These are phyloP conservation scores for Mimosa pudica DNA, from an alignment of 306 rosid genomes.

Conservation along the genomic window DNA sequence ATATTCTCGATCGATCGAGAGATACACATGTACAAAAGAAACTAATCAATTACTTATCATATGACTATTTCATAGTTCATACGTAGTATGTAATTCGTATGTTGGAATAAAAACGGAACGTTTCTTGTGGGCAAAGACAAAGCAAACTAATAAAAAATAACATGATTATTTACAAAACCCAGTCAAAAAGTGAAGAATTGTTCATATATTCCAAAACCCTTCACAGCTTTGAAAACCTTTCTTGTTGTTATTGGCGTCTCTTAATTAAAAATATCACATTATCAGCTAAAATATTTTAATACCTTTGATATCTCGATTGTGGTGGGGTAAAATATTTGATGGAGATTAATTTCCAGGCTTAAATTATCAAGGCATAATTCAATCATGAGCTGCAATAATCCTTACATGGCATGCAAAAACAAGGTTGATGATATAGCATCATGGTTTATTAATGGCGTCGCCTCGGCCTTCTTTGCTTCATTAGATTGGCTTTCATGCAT, in stretches of 20 bases:
- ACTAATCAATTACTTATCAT: background rate
- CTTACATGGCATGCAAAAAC: constrained; percentile 28
- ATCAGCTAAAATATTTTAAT: background rate
- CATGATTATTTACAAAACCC: too few species aligned
- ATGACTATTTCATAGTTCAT: background rate
- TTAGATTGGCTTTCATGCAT: constrained; percentile 43
- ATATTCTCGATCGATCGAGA: too few species aligned
- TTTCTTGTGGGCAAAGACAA: constrained; percentile 20
- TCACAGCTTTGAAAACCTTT: constrained; percentile 9
- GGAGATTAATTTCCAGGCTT: constrained; percentile 9
- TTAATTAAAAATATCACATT: constrained; percentile 4
- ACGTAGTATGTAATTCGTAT: background rate
- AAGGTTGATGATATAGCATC: constrained; percentile 35
- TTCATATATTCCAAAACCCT: constrained; percentile 37
- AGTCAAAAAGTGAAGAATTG: constrained; percentile 38
- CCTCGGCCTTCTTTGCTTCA: constrained; percentile 39
- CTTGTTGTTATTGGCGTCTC: constrained; percentile 25
- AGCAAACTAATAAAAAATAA: too few species aligned
- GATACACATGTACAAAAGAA: background rate
- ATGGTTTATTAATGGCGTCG: constrained; percentile 38
- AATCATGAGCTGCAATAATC: background rate
- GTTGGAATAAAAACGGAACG: background rate
- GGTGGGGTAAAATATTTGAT: constrained; percentile 2
- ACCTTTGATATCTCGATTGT: background rate
- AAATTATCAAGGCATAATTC: constrained; percentile 6